Base-by-base conservation (phyloP, 2,329 filamentous ascomycete genomes). In the Scedosporium dehoogii region DNA sequence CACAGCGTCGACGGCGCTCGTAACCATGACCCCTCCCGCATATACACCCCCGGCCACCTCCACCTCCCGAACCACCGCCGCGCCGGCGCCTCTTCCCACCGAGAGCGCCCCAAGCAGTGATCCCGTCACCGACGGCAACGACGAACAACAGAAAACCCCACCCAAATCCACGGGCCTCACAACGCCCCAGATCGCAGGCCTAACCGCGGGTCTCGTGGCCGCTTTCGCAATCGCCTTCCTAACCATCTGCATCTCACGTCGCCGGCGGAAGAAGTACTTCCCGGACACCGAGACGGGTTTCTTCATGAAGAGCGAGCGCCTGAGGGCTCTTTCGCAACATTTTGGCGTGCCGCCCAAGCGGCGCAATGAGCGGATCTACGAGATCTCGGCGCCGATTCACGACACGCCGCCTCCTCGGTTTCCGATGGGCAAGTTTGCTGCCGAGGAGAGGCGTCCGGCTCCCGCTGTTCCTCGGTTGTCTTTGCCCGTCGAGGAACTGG, bases 111-210 rank as follows among this genome's bases (percentile, higher is more conserved):
- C 41, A 25, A 63, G 38, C 42, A 62, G 61, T 58, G 18, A 66
- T 59, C 42, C 64, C 51, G 42, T 65, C 61, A 16, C 60, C 64
- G 29, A 65, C n/a, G 55, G 56, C 33, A 23, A 59, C 4, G 56
- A 56, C 62, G 38, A 5, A 5, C 5, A 64, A 62, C 14, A 63
- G 60, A 61, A 18, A 58, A 58, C 64, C 21, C 14, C 53, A 14
- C 6, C 38, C 42, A 18, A 27, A 6, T 33, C 29, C 3, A 18
- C 9, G 29, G 18, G 33, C 33, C 70, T 76, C 14, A 73, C 65
- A 33, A 74, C 73, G 6, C 73, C 72, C 3, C 81, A 85, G 65
- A 78, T 87, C 57, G 79, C 78, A 18, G 86, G 85, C 6, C 85
- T 89, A 63, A 75, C 79, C 1, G 74, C 85, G 3, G 86, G 83